Evolutionary conservation across 768 basidiomycete species (phyloP), one percentile per base, ranked within the genome.

Genomic region (Naganishia friedmannii): DNA sequence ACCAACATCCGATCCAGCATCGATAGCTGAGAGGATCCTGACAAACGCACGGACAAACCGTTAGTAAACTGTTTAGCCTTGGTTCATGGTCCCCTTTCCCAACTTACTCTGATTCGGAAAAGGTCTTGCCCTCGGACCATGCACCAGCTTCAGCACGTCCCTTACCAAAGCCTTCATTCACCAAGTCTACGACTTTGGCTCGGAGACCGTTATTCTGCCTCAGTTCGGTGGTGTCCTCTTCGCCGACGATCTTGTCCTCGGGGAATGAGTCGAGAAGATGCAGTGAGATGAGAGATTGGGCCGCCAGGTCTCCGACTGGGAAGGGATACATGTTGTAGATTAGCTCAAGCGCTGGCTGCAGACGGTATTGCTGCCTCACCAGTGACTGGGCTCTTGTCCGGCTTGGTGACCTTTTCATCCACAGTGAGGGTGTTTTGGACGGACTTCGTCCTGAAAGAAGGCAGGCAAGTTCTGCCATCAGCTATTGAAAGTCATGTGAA

Each of bases 381-480:
- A 15, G 92, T 94, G 0, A 95, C 92, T 12, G 92, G 92, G 1
- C 89, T 90, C 80, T 93, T 93, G 83, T 99, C 95, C 31, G 85
- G 88, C 79, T 99, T 97, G 57, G 88, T 88, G 46, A 94, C 83
- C 0, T 90, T 93, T 81, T 95, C 95, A 74, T 87, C 87, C 72
- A 87, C 88, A 73, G 92, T 88, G 66, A 96, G 86, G 65, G 87
- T 88, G 75, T 89, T 88, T 83, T 97, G 96, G 23, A 97, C 90
- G 1, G 88, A 86, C 2, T 88, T 86, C 1, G 94, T 94, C 71
- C 79, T 80, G 19, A 31, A 57, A 4, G 8, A 28, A 5, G n/a
- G 15, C 23, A 2, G 51, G 65, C n/a, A 60, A 67, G 19, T 23
- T 26, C 7, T 15, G 15, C 42, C 15, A 37, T 42, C 9, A 42